Conservation (phyloP, 768 basidiomycete genomes). For the Suillus luteus region DNA sequence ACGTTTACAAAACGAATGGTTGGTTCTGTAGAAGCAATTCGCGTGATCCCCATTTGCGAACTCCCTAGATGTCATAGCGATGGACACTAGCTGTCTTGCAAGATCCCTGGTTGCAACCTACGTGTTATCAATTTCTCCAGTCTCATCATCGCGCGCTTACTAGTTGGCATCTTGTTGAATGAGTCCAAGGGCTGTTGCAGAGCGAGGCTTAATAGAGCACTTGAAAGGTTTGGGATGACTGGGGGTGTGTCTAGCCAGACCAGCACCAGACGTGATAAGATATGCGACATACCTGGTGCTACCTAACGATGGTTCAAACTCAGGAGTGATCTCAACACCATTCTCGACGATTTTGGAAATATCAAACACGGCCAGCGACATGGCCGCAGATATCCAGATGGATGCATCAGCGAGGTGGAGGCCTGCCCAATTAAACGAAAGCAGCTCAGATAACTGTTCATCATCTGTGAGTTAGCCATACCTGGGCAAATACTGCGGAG, state of each 20-base stretch:
- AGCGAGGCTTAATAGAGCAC: constrained; percentile 17
- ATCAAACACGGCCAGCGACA: constrained; percentile 44
- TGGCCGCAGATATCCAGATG: constrained; percentile 39
- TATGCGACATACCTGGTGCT: constrained; percentile 41
- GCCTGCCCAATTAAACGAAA: constrained; percentile 39
- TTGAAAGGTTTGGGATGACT: constrained; percentile 27
- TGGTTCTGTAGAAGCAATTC: not conserved
- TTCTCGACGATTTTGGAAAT: constrained; percentile 25
- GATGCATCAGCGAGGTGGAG: constrained; percentile 48
- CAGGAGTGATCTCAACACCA: constrained; percentile 42
- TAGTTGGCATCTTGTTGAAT: not conserved
- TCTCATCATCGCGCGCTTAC: not conserved
- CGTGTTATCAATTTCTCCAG: not conserved
- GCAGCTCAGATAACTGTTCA: not conserved
- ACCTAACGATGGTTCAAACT: constrained; percentile 46
- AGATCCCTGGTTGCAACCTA: not conserved
- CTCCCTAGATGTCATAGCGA: not conserved
- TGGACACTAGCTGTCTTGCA: not conserved
- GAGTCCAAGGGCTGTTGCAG: not conserved
- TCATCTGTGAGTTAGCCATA: not conserved
- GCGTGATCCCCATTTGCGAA: not conserved
- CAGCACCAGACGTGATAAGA: not conserved
- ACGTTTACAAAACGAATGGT: not conserved
- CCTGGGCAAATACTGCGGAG: not conserved
- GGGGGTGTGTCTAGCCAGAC: not conserved